A percentile compares a stretch with the other conserved stretches of the same genome.
phyloP scores from a whole-genome alignment of 495 filamentous ascomycete genomes.

The Aspergillus panamensis region DNA sequence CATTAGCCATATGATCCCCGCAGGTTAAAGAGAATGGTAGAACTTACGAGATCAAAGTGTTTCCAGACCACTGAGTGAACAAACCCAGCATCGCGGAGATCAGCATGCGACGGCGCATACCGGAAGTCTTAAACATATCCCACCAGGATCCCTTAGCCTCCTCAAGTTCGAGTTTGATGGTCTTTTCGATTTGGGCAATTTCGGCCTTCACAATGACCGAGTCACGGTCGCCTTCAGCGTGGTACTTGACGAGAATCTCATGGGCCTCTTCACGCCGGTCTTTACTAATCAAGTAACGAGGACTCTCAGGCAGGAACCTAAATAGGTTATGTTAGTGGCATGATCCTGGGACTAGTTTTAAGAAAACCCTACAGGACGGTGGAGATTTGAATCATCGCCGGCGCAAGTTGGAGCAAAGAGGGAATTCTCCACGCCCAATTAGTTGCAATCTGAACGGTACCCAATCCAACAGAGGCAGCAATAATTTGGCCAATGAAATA shows the following conservation, averaged over 20 bases:
- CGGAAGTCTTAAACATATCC: constrained; percentile 51
- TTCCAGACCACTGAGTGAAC: constrained; percentile 65
- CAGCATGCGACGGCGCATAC: constrained; percentile 54
- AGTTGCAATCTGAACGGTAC: constrained; percentile 51
- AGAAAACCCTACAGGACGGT: constrained; percentile 39
- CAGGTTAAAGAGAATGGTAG: not conserved
- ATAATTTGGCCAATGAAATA: constrained; percentile 62
- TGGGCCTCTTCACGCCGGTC: constrained; percentile 56
- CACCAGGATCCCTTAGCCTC: constrained; percentile 51
- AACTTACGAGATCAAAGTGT: constrained; percentile 55
- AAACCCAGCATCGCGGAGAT: constrained; percentile 56
- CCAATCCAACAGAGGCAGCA: constrained; percentile 55
- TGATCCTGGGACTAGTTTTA: not conserved
- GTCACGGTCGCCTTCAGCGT: constrained; percentile 53
- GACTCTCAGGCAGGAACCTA: constrained; percentile 57
- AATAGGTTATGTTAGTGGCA: not conserved
- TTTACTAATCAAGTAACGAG: constrained; percentile 58
- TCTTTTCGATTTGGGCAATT: constrained; percentile 56
- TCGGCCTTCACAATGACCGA: constrained; percentile 58
- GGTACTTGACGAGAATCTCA: constrained; percentile 56
- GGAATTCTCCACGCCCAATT: constrained; percentile 67
- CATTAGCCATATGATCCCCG: not conserved
- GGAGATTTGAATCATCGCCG: constrained; percentile 27
- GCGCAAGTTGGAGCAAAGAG: constrained; percentile 53
- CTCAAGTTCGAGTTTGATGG: constrained; percentile 55